Base-by-base conservation (phyloP, 768 basidiomycete genomes). In the Phlebiopsis gigantea region DNA sequence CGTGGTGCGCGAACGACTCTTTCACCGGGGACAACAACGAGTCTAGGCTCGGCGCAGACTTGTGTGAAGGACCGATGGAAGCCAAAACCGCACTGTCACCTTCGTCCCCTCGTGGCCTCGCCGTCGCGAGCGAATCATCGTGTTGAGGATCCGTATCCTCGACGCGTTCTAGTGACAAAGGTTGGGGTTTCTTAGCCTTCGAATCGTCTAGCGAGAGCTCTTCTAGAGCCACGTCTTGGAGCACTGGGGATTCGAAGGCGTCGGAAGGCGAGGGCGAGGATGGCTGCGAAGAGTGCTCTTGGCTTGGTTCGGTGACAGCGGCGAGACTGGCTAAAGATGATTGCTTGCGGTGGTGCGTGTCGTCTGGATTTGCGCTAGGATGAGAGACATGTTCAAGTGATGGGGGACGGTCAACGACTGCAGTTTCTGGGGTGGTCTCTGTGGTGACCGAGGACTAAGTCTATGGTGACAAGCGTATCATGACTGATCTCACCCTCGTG, bases 11-110 rank as follows among this genome's bases (percentile, higher is more conserved):
- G 47, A 49, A 49, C 2, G 67, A 60, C 7, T 64, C 62, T 1
- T 50, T 57, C 28, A 62, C 63, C 5, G 68, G 70, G 2, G 71
- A 71, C n/a, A 71, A 64, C 19, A 71, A 63, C 2, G 57, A 57
- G 48, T 71, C 71, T 9, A 70, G 65, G 59, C 56, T 30, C 28
- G 12, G 47, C 28, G 47, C 17, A 15, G 47, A 48, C 47, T 48
- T 48, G 28, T 9, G 17, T 17, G 47, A n/a, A 10, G 44, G 9
- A 19, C 44, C 44, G 44, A 12, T 39, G 34, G 34, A 45, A 9
- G 44, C 15, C 44, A 45, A n/a, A 19, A 19, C 19, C 21, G 44
- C 29, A 4, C 26, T 24, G 15, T 51, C 50, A 7, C 22, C 19
- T 12, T 39, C 19, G 14, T 41, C 50, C n/a, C 26, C 34, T 15